Base-by-base conservation (phyloP, 1,139 yeast species). In the Arxiozyma slooffiae region DNA sequence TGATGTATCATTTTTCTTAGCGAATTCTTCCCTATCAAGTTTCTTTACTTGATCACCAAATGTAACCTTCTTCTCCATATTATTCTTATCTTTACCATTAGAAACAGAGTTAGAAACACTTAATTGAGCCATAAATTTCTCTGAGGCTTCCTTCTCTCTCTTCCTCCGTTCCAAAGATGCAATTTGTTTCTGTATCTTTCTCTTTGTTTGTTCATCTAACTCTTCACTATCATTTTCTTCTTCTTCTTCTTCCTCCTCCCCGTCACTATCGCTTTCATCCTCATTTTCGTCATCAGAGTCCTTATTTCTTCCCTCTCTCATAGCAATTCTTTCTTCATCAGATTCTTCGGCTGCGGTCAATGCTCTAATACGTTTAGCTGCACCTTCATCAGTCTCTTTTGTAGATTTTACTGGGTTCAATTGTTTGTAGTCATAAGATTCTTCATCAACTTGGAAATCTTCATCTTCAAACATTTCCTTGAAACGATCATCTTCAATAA, bases 401-500 rank as follows among this genome's bases (percentile, higher is more conserved):
- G 75, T 67, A 23, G 83, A 70, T 56, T 75, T 74, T 5, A 86
- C 90, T 9, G 96, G 96, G 67, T 90, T 89, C 71, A 90, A 81
- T 71, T 89, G 95, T 70, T 85, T 87, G 76, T 81, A 92, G 70
- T 92, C 97, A 63, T 83, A 86, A 57, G 90, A 81, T 60, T 80
- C 81, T 62, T 82, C 89, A 71, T 92, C 94, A 61, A 92, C 82
- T 63, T 87, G 89, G 73, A 87, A 92, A 56, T 87, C 96, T 52
- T 95, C 96, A 65, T 92, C 90, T 66, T 88, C 95, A 67, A 92
- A 92, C 82, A 90, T 80, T 67, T 85, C 96, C 67, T 83, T 83
- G 85, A 94, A 66, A 69, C 75, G 74, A 50, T 71, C 75, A 56
- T 71, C 73, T 42, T 71, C 66, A 45, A 68, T 67, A 44, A 70